Base-by-base conservation (phyloP, 1,284 basidiomycete genomes). In the Moesziomyces sp. region DNA sequence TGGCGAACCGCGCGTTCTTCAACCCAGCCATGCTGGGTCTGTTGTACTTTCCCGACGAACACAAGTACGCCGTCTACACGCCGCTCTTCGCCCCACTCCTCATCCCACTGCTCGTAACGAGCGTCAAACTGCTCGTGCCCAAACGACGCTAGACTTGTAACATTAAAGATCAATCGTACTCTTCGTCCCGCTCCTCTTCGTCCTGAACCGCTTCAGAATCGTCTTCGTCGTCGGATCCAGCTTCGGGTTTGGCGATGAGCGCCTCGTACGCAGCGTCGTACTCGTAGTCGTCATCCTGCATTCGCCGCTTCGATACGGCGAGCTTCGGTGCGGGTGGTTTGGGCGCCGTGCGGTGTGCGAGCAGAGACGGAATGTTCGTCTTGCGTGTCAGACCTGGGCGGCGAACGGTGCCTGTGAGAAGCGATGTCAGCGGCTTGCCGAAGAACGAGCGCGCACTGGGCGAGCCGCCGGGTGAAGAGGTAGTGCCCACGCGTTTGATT, bases 1-100 rank as follows among this genome's bases (percentile, higher is more conserved):
- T 92, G 40, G 89, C 94, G 3, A 95, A 93, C 16, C 88, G 90
- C 44, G 97, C 97, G 0, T 99, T 98, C 87, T 99, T 97, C 86
- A 93, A 94, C 83, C 97, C 95, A 0, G 91, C 90, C 38, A 98
- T 99, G 95, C 86, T 99, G 76, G 94, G 92, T 7, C 85, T 97
- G 79, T 87, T 99, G 24, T 99, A 99, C 85, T 99, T 99, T 85
- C 86, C 87, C 30, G 81, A 86, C 76, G 76, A 77, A 49, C 83
- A 77, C 75, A 86, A 86, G 26, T 84, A 82, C 21, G 84, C 83
- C 5, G 79, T 84, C 10, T 84, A 82, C 57, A 84, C 81, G 19
- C 84, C 84, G 4, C 69, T 84, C 4, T 84, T 84, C 50, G 84
- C 79, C 3, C 84, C 84, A 0, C 54, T 84, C 18, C 87, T 92